Percentiles rank a stretch among this genome's conserved stretches.
Conservation (phyloP, 805 yeast species). For the Komagataella pastoris region DNA sequence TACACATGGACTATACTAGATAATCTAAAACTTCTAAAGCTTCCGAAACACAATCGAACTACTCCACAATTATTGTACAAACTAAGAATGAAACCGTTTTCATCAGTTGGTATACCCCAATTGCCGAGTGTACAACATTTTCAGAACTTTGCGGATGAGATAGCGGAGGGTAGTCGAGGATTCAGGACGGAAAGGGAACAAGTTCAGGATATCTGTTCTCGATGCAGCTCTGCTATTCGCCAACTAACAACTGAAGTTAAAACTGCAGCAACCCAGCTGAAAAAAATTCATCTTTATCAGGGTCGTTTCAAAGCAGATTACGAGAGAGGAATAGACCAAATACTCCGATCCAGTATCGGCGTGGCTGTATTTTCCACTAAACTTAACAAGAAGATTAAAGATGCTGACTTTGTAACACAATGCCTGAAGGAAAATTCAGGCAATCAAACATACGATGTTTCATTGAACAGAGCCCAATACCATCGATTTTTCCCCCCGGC, state of each 20-base stretch:
- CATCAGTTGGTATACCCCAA: constrained; percentile 68
- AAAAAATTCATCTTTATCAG: neutral
- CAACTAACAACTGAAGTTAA: neutral
- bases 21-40: constrained; percentile 7
- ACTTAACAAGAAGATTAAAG: constrained; percentile 7
- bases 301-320: neutral
- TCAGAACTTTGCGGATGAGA: constrained; percentile 18
- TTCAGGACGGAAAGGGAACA: neutral
- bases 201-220: neutral
- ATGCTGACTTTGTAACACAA: constrained; percentile 4
- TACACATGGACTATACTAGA: constrained; percentile 2
- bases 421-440: constrained; percentile 1
- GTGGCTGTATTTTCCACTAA: constrained; percentile 10
- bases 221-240: neutral
- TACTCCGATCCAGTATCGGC: constrained; percentile 17
- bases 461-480: constrained; percentile 18
- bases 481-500: constrained; percentile 33
- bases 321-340: constrained; percentile 6
- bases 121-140: constrained; percentile 29
- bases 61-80: constrained; percentile 26
- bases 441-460: constrained; percentile 9
- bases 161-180: neutral
- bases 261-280: neutral
- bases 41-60: constrained; percentile 15
- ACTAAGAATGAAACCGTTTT: constrained; percentile 67